Base-by-base conservation (phyloP, 768 basidiomycete species). In the Hortiboletus campestris region DNA sequence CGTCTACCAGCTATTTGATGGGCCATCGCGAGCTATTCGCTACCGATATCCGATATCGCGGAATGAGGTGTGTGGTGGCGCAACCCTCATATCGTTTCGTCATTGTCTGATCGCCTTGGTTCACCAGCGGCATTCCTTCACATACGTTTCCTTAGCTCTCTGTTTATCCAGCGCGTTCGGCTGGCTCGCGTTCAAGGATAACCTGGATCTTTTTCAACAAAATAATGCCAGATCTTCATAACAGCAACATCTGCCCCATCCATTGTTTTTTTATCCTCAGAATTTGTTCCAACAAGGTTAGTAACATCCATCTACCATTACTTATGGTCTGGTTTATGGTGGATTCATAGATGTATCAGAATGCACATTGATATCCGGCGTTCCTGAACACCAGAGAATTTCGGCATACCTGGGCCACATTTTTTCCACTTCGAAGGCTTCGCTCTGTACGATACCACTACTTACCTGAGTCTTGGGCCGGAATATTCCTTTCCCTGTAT, bases 1-100 rank as follows among this genome's bases (percentile, higher is more conserved):
- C 16, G 53, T 75, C 22, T 63, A 69, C 28, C 67, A 74, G 59
- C 49, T 78, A 16, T 81, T 80, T 55, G 79, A 80, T 28, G 80
- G 80, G 3, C 80, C 80, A 17, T 78, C 80, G 6, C 70, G 74
- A 29, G 59, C 64, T 40, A 58, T 40, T 19, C 63, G 57, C 36
- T 63, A 63, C 32, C 58, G 25, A 56, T 60, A 63, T 12, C 52
- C 58, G 46, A 19, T 51, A 2, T 34, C 49, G 9, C 52, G 35
- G 6, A 43, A 55, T 17, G 51, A 59, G 61, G 69, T 58, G 53
- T 14, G 63, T 65, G 31, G 63, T 14, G 10, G 20, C n/a, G 12
- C 50, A 22, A 2, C 43, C 29, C 12, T 29, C 41, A 36, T 17
- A 20, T 28, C 4, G 11, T 40, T 39, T 44, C 12, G 2, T 25